A percentile compares a stretch with the other conserved stretches of the same genome.
phyloP scores from a whole-genome alignment of 73 alveolate species.

The Paramecium bursaria region DNA sequence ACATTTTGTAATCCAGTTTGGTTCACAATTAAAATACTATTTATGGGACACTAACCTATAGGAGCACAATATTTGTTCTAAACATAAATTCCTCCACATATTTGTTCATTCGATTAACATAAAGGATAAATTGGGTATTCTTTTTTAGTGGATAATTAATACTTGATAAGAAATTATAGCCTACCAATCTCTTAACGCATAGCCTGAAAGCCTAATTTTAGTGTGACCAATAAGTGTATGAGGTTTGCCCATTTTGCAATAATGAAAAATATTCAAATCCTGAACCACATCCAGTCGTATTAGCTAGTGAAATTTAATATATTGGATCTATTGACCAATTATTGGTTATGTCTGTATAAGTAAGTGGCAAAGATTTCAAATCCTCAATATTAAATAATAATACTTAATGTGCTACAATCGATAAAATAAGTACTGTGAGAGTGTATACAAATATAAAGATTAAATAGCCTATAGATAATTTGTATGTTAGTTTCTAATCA shows the following conservation, averaged over 20 bases:
- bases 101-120: constrained; percentile 14
- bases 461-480: constrained; percentile 26
- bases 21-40: constrained; percentile 48
- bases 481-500: too few species aligned
- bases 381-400: background rate
- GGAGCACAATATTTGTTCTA: constrained; percentile 57
- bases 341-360: constrained; percentile 5
- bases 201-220: background rate
- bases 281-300: background rate
- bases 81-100: constrained; percentile 57
- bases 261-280: constrained; percentile 1
- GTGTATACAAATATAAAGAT: constrained; percentile 25
- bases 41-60: constrained; percentile 35
- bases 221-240: constrained; percentile 13
- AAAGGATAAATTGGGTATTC: constrained; percentile 33
- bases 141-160: background rate
- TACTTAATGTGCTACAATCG: constrained; percentile 39
- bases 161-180: constrained; percentile 29
- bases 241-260: background rate
- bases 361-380: background rate
- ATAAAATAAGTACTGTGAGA: background rate
- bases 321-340: constrained; percentile 45
- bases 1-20: background rate
- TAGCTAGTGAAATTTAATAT: background rate
- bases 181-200: constrained; percentile 23